Evolutionary conservation across 177 flowering plant species (phyloP).

Genomic region (Tripterygium wilfordii): DNA sequence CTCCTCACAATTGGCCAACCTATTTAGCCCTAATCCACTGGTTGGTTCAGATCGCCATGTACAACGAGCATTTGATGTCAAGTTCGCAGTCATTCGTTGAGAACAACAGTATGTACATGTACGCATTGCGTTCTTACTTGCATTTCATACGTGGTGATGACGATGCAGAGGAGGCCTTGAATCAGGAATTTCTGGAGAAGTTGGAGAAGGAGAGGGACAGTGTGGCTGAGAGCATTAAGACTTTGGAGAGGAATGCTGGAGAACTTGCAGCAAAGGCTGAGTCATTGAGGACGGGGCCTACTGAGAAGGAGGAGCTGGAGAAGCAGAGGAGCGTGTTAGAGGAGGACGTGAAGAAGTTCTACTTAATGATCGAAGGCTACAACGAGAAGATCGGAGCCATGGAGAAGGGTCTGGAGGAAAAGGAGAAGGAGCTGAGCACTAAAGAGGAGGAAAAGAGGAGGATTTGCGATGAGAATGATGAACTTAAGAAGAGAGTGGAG

Average conservation of each 20-base stretch:
- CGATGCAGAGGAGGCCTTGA: conserved; percentile 40
- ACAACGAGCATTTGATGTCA: conserved; percentile 24
- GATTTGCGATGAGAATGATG: conserved; percentile 77
- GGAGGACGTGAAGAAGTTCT: conserved; percentile 67
- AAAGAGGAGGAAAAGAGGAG: conserved; percentile 47
- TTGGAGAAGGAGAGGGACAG: conserved; percentile 33
- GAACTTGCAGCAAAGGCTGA: conserved; percentile 42
- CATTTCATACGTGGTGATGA: conserved; percentile 67
- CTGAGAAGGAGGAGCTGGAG: conserved; percentile 48
- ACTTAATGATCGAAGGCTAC: conserved; percentile 37
- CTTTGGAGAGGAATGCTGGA: conserved; percentile 24
- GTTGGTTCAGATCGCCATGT: conserved; percentile 66
- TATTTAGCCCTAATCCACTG: conserved; percentile 71
- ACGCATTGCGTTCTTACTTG: conserved; percentile 41
- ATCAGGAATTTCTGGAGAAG: conserved; percentile 31
- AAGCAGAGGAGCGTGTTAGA: conserved; percentile 51
- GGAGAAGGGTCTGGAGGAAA: conserved; percentile 57
- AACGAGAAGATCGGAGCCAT: conserved; percentile 19
- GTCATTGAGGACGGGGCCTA: conserved; percentile 39
- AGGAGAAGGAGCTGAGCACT: conserved; percentile 52
- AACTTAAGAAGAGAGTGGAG: conserved; percentile 59
- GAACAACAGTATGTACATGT: conserved; percentile 23
- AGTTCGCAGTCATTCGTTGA: not conserved
- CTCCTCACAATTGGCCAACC: conserved; percentile 82
- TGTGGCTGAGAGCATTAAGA: conserved; percentile 18